Conservation (phyloP, 257 asterid genomes). For the Gardenia jasminoides region DNA sequence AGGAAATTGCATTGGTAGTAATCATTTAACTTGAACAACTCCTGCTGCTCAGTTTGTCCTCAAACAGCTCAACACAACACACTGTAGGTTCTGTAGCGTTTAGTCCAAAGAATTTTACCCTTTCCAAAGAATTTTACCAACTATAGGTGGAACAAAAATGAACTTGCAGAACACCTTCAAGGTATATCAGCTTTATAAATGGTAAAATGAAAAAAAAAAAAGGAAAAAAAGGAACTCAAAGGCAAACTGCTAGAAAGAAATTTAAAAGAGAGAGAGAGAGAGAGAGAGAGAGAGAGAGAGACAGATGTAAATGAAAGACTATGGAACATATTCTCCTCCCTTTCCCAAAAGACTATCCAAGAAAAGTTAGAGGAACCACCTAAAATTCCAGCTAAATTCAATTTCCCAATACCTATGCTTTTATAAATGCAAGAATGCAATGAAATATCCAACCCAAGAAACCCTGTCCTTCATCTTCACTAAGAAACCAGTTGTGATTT, state of each 20-base stretch:
- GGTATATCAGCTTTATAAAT: no score
- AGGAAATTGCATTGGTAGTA: not conserved
- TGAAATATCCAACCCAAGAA: not conserved
- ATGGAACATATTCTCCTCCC: no score
- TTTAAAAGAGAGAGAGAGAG: no score
- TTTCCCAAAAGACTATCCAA: not conserved
- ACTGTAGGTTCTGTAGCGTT: not conserved
- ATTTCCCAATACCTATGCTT: not conserved
- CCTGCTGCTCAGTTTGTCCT: not conserved
- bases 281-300: no score
- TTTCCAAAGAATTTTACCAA: not conserved
- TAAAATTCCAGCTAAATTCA: no score
- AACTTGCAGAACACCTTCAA: not conserved
- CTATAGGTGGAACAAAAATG: not conserved
- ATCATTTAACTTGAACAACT: not conserved
- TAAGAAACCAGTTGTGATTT: not conserved
- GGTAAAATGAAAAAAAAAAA: no score
- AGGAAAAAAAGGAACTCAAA: no score
- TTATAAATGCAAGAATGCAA: not conserved
- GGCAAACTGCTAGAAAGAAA: no score
- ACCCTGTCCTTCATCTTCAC: not conserved
- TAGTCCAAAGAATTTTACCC: not conserved
- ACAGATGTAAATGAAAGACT: no score
- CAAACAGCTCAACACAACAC: not conserved
- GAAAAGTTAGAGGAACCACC: no score